A percentile compares a stretch with the other conserved stretches of the same genome.
These are phyloP conservation scores for Theileria equi DNA, from an alignment of 169 alveolate genomes.

Conservation along the genomic window DNA sequence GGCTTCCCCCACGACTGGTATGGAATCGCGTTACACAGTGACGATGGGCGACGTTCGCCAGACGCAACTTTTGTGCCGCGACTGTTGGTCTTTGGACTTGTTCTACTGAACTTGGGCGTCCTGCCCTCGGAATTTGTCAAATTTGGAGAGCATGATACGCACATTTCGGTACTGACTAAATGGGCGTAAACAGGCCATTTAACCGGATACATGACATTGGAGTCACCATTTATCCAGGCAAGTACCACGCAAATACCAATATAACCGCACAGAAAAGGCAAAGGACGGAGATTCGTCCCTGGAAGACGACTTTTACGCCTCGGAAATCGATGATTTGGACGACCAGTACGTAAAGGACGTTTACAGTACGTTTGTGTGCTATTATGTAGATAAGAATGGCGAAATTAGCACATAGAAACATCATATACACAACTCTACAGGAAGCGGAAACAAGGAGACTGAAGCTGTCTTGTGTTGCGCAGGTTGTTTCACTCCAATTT, in stretches of 20 bases:
- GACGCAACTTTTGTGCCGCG: too few species aligned
- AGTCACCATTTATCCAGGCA: slow-evolving; percentile 49
- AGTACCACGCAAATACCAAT: not conserved
- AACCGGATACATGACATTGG: slow-evolving; percentile 40
- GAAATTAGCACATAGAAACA: not conserved
- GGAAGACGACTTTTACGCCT: slow-evolving; percentile 51
- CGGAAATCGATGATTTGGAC: slow-evolving; percentile 56
- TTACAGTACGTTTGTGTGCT: slow-evolving; percentile 29
- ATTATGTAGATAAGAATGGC: not conserved
- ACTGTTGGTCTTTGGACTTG: too few species aligned
- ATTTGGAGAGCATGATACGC: too few species aligned
- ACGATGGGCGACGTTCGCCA: too few species aligned
- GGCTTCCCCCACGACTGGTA: too few species aligned
- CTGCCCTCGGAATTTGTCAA: too few species aligned
- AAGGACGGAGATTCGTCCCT: not conserved
- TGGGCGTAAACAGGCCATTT: not conserved
- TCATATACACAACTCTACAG: not conserved
- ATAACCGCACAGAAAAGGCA: not conserved
- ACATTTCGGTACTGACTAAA: too few species aligned
- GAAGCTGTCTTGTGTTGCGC: slow-evolving; percentile 64
- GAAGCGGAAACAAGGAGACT: slow-evolving; percentile 17
- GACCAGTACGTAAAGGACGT: slow-evolving; percentile 36
- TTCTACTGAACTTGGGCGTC: too few species aligned
- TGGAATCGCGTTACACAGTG: too few species aligned
- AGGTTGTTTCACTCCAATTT: slow-evolving; percentile 58